Conservation (phyloP, 2,329 filamentous ascomycete genomes). For the Balansia obtecta region DNA sequence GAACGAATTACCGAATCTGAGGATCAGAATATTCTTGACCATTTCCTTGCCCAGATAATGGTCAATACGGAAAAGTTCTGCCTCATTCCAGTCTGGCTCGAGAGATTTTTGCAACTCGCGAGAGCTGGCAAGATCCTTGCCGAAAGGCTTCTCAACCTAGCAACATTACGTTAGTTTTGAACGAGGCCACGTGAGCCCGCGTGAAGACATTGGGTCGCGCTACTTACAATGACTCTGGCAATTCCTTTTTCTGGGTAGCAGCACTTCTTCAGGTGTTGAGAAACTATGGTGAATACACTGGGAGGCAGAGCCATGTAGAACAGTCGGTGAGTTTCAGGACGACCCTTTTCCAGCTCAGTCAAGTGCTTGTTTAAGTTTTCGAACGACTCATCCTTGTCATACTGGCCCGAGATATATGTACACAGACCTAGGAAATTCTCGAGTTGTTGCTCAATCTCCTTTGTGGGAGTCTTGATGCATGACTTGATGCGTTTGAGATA, state of each 20-base stretch:
- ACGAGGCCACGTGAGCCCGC: conserved; percentile 1
- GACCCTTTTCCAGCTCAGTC: conserved; percentile 69
- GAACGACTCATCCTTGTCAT: conserved; percentile 95
- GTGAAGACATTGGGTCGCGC: background rate
- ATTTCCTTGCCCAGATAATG: conserved; percentile 99
- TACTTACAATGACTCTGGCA: conserved; percentile 78
- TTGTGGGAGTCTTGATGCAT: conserved; percentile 97
- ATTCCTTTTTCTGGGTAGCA: conserved; percentile 90
- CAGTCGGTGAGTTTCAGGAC: conserved; percentile 75
- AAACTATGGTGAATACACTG: conserved; percentile 95
- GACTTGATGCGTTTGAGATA: conserved; percentile 90
- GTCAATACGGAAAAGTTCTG: conserved; percentile 97
- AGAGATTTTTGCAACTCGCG: conserved; percentile 89
- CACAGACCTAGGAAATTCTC: conserved; percentile 80
- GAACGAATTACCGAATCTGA: conserved; percentile 97
- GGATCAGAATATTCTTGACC: conserved; percentile 99
- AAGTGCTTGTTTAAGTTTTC: conserved; percentile 74
- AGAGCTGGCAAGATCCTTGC: conserved; percentile 90
- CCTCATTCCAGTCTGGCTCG: conserved; percentile 95
- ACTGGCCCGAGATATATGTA: conserved; percentile 93
- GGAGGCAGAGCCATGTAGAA: conserved; percentile 99
- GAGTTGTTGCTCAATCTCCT: conserved; percentile 92
- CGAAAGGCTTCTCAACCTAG: conserved; percentile 97
- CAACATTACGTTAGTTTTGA: background rate
- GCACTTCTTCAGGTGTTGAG: conserved; percentile 92